phyloP scores from a whole-genome alignment of 2,329 filamentous ascomycete species.

The Paecilomyces sp. region DNA sequence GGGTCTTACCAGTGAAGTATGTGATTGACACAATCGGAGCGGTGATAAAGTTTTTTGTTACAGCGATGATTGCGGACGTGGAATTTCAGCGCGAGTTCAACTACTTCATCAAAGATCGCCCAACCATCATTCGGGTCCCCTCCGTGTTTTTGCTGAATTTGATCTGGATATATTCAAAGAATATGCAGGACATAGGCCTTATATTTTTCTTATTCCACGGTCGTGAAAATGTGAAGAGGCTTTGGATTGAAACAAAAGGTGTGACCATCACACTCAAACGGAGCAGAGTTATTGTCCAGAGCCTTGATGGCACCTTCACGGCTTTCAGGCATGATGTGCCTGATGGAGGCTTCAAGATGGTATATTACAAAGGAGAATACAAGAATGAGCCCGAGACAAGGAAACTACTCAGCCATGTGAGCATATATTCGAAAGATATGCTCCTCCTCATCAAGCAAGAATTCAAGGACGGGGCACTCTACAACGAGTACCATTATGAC shows the following conservation, averaged over 20 bases:
- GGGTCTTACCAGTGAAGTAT: conserved; percentile 19
- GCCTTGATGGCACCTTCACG: conserved; percentile 42
- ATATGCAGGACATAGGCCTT: conserved; percentile 37
- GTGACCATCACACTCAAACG: conserved; percentile 42
- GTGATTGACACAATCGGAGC: conserved; percentile 35
- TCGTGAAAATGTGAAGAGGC: conserved; percentile 40
- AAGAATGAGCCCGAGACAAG: conserved; percentile 39
- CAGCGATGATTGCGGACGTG: conserved; percentile 45
- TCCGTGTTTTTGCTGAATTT: conserved; percentile 36
- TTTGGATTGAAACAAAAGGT: conserved; percentile 45
- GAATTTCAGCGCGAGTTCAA: conserved; percentile 47
- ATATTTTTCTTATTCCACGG: conserved; percentile 44
- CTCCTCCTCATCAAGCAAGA: conserved; percentile 39
- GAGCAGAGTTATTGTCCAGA: conserved; percentile 41
- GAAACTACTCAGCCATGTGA: conserved; percentile 37
- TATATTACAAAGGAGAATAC: conserved; percentile 31
- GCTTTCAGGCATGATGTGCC: conserved; percentile 39
- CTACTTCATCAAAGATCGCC: conserved; percentile 33
- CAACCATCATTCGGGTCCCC: conserved; percentile 28
- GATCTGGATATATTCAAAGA: conserved; percentile 43
- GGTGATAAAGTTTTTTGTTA: conserved; percentile 42
- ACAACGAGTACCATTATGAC: conserved; percentile 47
- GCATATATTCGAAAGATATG: conserved; percentile 43
- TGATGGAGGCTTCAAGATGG: conserved; percentile 34
- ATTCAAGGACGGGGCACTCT: conserved; percentile 34